A percentile compares a stretch with the other conserved stretches of the same genome.
Evolutionary conservation across 805 yeast genomes (phyloP).

Genomic region (Kodamaea hsintzibuensis): DNA sequence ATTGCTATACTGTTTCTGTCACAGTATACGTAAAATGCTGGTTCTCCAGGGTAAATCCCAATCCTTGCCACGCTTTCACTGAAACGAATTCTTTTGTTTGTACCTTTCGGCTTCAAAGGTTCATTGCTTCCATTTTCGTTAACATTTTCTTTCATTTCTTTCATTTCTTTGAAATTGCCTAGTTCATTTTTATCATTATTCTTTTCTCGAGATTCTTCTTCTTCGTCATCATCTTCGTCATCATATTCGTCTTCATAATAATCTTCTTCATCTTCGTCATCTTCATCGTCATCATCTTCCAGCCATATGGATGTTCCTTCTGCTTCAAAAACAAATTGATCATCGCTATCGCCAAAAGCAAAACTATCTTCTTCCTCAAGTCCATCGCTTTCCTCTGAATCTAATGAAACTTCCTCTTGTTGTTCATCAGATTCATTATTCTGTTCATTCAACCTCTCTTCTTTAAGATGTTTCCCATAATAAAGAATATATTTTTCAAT

Average conservation of each 20-base stretch:
- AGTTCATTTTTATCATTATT: neutral
- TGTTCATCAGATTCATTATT: neutral
- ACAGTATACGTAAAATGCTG: slow-evolving; percentile 12
- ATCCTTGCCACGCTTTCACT: slow-evolving; percentile 9
- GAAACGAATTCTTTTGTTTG: slow-evolving; percentile 5
- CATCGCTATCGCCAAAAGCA: slow-evolving; percentile 7
- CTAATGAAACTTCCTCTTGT: neutral
- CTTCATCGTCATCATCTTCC: slow-evolving; percentile 6
- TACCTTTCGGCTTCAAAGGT: neutral
- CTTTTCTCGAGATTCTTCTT: too few species aligned
- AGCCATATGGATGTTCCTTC: slow-evolving; percentile 3
- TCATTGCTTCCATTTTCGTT: neutral
- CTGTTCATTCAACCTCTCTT: neutral
- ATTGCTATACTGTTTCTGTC: slow-evolving; percentile 7
- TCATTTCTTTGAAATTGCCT: neutral
- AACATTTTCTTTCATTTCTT: neutral
- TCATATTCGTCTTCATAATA: neutral
- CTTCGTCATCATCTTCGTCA: slow-evolving; percentile 5
- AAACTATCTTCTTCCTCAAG: slow-evolving; percentile 8
- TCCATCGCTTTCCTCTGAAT: slow-evolving; percentile 2
- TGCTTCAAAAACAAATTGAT: slow-evolving; percentile 6
- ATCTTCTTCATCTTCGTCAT: neutral
- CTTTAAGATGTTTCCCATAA: neutral
- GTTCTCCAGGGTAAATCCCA: slow-evolving; percentile 9
- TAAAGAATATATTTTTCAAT: slow-evolving; percentile 17